Evolutionary conservation across 495 filamentous ascomycete genomes (phyloP).

Genomic region (Choiromyces venosus): DNA sequence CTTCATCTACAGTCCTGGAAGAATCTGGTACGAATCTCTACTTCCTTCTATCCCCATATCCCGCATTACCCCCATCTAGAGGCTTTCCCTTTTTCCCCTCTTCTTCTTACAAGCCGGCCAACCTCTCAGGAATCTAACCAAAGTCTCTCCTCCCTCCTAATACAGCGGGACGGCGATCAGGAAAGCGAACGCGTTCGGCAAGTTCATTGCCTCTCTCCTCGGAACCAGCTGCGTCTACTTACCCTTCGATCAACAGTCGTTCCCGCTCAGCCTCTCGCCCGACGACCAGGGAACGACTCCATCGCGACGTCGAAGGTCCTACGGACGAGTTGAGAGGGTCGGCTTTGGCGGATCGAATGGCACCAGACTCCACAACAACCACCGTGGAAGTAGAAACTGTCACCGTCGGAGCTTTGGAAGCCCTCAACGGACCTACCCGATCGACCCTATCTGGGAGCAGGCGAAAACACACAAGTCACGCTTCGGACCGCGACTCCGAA

Average conservation of each 20-base stretch:
- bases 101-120: conserved; percentile 39
- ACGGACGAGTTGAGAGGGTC: conserved; percentile 29
- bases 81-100: conserved; percentile 25
- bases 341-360: conserved; percentile 39
- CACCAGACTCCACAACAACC: conserved; percentile 31
- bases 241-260: conserved; percentile 24
- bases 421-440: conserved; percentile 26
- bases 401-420: conserved; percentile 34
- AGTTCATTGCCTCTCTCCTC: conserved; percentile 33
- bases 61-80: conserved; percentile 13
- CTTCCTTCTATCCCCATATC: conserved; percentile 11
- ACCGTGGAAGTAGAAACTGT: conserved; percentile 29
- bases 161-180: conserved; percentile 38
- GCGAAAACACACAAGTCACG: conserved; percentile 31
- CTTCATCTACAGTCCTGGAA: conserved; percentile 38
- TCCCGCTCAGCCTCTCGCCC: conserved; percentile 32
- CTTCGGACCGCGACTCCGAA: conserved; percentile 47
- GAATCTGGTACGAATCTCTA: conserved; percentile 35
- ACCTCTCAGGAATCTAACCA: conserved; percentile 41
- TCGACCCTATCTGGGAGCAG: conserved; percentile 25
- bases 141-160: conserved; percentile 38
- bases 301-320: conserved; percentile 34
- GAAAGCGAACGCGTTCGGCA: conserved; percentile 39
- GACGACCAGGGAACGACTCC: conserved; percentile 24
- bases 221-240: conserved; percentile 25